A percentile compares a stretch with the other conserved stretches of the same genome.
Conservation (phyloP, 345 rosid genomes). For the Populus alba region DNA sequence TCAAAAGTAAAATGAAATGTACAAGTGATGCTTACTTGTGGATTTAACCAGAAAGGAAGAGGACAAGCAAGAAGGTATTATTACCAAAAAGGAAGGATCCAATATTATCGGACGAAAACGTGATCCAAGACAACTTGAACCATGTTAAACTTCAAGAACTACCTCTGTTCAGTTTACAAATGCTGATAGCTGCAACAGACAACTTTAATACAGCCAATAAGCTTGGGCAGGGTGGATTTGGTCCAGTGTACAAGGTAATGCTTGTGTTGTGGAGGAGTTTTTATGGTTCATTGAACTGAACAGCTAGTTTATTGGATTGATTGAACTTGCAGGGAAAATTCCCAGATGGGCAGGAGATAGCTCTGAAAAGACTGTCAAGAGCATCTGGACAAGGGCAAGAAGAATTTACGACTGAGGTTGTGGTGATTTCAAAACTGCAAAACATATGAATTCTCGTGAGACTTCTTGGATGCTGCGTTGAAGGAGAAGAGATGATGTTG, state of each 20-base stretch:
- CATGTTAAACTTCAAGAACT: slow-evolving; percentile 25
- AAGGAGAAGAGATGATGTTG: slow-evolving; percentile 35
- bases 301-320: no score
- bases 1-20: no score
- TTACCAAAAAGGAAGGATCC: no score
- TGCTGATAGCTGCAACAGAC: slow-evolving; percentile 29
- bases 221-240: slow-evolving; percentile 47
- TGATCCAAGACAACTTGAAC: no score
- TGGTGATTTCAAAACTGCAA: slow-evolving; percentile 41
- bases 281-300: neutral
- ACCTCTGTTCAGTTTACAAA: slow-evolving; percentile 22
- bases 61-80: no score
- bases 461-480: slow-evolving; percentile 35
- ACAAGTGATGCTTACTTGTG: no score
- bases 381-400: slow-evolving; percentile 29
- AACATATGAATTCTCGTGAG: slow-evolving; percentile 38
- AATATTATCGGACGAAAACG: no score
- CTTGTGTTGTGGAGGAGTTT: neutral
- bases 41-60: no score
- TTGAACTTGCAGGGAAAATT: slow-evolving; percentile 13
- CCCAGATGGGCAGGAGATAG: slow-evolving; percentile 34
- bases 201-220: slow-evolving; percentile 23
- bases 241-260: slow-evolving; percentile 41
- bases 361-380: slow-evolving; percentile 37
- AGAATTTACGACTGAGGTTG: slow-evolving; percentile 43